Evolutionary conservation across 768 basidiomycete genomes (phyloP).

Genomic region (Termitomyces sp.): DNA sequence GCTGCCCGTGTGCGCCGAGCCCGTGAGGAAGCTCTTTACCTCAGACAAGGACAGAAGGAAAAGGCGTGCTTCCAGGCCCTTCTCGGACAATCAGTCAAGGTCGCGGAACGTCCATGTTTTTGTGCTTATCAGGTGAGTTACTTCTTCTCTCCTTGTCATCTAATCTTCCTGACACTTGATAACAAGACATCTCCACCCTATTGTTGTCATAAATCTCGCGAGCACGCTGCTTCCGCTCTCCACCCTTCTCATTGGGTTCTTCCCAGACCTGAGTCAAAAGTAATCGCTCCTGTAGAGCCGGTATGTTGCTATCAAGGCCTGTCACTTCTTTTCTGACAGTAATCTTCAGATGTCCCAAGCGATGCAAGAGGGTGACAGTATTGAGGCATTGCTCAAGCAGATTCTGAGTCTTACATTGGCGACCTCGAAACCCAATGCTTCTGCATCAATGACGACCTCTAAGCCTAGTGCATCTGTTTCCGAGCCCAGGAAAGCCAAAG

Average conservation of each 20-base stretch:
- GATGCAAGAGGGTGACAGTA: background rate
- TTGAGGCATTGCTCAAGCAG: background rate
- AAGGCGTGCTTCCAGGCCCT: background rate
- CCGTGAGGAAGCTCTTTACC: conserved; percentile 1
- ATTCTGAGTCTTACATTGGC: background rate
- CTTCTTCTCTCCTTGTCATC: background rate
- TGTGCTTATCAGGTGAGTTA: conserved; percentile 1
- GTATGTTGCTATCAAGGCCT: background rate
- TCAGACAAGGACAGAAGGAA: background rate
- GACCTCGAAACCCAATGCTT: background rate
- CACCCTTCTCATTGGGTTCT: background rate
- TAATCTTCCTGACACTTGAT: background rate
- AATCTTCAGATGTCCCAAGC: background rate
- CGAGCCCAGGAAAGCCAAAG: background rate
- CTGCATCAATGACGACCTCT: background rate
- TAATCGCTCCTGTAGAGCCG: background rate
- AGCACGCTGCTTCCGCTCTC: background rate
- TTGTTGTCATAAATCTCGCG: background rate
- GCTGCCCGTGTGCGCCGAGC: background rate
- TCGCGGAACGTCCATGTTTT: background rate
- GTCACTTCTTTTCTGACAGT: background rate
- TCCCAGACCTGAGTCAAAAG: background rate
- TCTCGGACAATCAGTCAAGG: background rate
- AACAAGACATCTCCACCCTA: background rate
- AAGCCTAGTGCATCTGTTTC: background rate